phyloP scores from a whole-genome alignment of 148 eudicot genomes.

The Simmondsia chinensis region DNA sequence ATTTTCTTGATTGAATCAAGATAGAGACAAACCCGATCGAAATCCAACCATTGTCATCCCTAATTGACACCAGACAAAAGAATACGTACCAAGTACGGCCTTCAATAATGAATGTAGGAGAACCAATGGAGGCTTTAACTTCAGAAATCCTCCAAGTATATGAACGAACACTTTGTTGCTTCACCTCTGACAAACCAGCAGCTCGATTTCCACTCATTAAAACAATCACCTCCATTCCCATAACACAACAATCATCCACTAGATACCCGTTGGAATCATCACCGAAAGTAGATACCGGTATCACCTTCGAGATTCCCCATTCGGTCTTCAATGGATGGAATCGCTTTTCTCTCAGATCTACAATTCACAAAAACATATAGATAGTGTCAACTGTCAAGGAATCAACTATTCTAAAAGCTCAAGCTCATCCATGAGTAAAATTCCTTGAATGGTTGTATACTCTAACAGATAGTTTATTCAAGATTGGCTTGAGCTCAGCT shows the following conservation, averaged over 20 bases:
- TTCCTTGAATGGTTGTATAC: no score
- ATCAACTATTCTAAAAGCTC: no score
- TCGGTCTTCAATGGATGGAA: constrained; percentile 1
- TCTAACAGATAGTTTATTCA: no score
- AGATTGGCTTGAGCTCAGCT: no score
- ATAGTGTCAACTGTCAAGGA: no score
- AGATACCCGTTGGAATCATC: constrained; percentile 8
- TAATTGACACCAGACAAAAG: no score
- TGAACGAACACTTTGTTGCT: neutral
- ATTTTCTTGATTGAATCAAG: no score
- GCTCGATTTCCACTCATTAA: neutral
- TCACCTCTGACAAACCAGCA: neutral
- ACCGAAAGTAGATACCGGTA: neutral
- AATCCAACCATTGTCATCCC: no score
- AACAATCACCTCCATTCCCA: constrained; percentile 6
- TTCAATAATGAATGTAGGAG: constrained; percentile 1
- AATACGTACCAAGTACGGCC: constrained; percentile 6
- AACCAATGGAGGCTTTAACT: neutral
- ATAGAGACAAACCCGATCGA: no score
- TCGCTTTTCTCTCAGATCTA: constrained; percentile 6
- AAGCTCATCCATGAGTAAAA: no score
- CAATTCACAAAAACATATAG: no score
- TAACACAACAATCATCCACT: constrained; percentile 8
- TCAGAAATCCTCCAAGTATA: constrained; percentile 5
- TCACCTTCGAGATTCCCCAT: constrained; percentile 8